These are phyloP conservation scores for Chlamydomonas reinhardtii DNA, from an alignment of 163 green algal species.

Conservation along the genomic window DNA sequence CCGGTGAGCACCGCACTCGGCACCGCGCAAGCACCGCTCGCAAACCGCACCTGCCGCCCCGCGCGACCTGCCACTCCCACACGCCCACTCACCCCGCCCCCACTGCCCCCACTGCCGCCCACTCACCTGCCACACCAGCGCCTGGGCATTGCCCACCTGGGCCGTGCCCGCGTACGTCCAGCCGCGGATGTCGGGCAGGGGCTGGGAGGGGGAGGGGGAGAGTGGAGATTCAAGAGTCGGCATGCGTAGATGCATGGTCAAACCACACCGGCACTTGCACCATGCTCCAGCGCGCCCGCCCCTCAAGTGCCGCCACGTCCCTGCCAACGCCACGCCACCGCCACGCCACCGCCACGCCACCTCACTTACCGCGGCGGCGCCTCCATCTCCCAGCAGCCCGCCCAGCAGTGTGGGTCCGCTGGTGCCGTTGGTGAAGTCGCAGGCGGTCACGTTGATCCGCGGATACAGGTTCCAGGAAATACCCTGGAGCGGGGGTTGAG, in stretches of 20 bases:
- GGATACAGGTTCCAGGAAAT: slow-evolving; percentile 54
- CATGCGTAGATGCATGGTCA: too few species aligned
- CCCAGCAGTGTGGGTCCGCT: slow-evolving; percentile 44
- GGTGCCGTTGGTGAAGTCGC: slow-evolving; percentile 40
- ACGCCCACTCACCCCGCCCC: too few species aligned
- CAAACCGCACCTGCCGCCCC: too few species aligned
- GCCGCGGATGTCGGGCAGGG: slow-evolving; percentile 49
- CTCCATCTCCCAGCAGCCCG: slow-evolving; percentile 21
- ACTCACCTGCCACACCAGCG: slow-evolving; percentile 31
- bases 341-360: background rate
- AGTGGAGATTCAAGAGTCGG: background rate
- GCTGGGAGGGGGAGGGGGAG: slow-evolving; percentile 18
- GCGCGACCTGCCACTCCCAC: too few species aligned
- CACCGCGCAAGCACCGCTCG: too few species aligned
- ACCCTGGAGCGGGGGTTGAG: background rate
- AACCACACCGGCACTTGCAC: too few species aligned
- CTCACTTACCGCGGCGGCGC: slow-evolving; percentile 16
- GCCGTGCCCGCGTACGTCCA: slow-evolving; percentile 59
- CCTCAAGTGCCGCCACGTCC: too few species aligned
- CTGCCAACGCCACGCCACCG: too few species aligned
- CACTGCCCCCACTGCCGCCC: background rate
- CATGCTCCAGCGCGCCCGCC: too few species aligned
- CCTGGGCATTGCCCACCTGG: slow-evolving; percentile 26
- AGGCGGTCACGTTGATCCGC: slow-evolving; percentile 46
- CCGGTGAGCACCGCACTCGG: too few species aligned